Base-by-base conservation (phyloP, 2,329 filamentous ascomycete genomes). In the Verticillium tricorpus region DNA sequence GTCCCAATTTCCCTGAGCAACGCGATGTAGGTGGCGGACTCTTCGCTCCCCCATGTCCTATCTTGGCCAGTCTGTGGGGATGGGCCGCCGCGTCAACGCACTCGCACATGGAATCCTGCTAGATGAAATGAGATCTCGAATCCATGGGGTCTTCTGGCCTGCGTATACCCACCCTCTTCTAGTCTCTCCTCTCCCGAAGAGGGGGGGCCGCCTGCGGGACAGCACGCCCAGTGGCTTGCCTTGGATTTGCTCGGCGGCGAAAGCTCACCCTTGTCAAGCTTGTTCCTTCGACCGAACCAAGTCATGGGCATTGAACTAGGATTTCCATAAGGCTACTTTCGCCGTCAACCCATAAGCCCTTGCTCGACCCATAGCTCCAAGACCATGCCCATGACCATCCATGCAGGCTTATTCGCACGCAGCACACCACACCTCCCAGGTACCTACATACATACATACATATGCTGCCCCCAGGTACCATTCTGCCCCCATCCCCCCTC, bases 391-490 rank as follows among this genome's bases (percentile, higher is more conserved):
- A 22, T 57, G 55, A 15, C 32, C 15, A 37, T 11, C 17, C n/a
- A 50, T 50, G 40, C 31, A 35, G 31, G 12, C 17, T 57, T 9
- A 31, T n/a, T 31, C 55, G 28, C 28, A 28, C 28, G 28, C 28
- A 28, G 28, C 28, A 35, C 55, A 34, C 31, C 55, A 34, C 55
- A 57, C 55, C 55, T 57, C 17, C 31, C 15, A 57, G 55, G 31
- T 35, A 58, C 22, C 50, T 58, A 58, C 57, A 58, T 58, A 58
- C 50, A 14, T 35, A 58, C 22, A 58, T 58, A 58, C 57, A 58
- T 58, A 58, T 58, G 22, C 32, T 19, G 32, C 32, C 57, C 37
- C 25, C 57, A 50, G 57, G 57, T 50, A 50, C 37, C 55, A 34
- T 57, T 22, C 28, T 57, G 55, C 55, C 31, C 55, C 55, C 55